phyloP scores from a whole-genome alignment of 164 flowering plant species.

The Aristolochia californica region DNA sequence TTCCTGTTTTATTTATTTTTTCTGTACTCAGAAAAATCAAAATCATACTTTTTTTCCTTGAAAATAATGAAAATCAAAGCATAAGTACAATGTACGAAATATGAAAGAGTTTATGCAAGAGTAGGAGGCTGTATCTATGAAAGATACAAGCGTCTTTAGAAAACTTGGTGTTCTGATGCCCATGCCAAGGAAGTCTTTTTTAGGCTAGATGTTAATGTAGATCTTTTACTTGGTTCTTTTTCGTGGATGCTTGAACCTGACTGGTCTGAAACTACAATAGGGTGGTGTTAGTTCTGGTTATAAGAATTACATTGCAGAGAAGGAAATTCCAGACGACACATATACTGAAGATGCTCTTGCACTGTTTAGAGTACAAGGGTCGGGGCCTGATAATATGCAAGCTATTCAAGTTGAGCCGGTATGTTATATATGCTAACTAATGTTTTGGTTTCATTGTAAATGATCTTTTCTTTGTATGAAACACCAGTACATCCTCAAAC shows the following conservation, averaged over 20 bases:
- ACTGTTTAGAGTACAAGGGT: constrained; percentile 88
- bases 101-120: too few species aligned
- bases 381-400: constrained; percentile 99
- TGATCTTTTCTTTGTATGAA: too few species aligned
- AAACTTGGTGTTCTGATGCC: too few species aligned
- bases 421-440: constrained; percentile 8
- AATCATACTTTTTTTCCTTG: not conserved
- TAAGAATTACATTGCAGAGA: constrained; percentile 57
- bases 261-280: constrained; percentile 28
- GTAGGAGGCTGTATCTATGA: not conserved
- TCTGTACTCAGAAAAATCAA: not conserved
- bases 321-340: constrained; percentile 72
- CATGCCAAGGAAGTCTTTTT: too few species aligned
- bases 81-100: too few species aligned
- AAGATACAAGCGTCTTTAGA: not conserved
- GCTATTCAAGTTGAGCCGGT: constrained; percentile 94
- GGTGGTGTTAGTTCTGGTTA: constrained; percentile 91
- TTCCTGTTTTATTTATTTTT: not conserved
- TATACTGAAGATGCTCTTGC: constrained; percentile 77
- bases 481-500: too few species aligned
- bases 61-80: too few species aligned
- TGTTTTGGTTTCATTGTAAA: not conserved
- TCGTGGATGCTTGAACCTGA: constrained; percentile 3
- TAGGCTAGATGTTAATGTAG: not conserved
- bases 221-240: not conserved